These are phyloP conservation scores for Scheffersomyces amazonensis DNA, from an alignment of 805 yeast genomes.

Conservation along the genomic window DNA sequence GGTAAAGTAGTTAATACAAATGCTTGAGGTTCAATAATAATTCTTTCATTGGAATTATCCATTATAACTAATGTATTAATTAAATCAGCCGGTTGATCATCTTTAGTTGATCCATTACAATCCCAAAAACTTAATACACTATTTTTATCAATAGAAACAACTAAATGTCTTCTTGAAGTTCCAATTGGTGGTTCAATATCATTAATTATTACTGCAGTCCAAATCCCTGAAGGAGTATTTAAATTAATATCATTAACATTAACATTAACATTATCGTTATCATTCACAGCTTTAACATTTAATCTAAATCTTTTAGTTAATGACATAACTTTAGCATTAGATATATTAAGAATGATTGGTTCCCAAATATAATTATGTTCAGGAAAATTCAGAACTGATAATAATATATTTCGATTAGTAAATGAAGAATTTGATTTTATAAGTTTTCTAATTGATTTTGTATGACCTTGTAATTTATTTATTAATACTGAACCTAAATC, in stretches of 20 bases:
- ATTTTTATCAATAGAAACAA: constrained; percentile 25
- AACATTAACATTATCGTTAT: constrained; percentile 5
- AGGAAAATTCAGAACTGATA: constrained; percentile 38
- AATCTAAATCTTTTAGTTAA: constrained; percentile 33
- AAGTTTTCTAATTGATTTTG: constrained; percentile 69
- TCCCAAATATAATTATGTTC: constrained; percentile 42
- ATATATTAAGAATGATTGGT: constrained; percentile 24
- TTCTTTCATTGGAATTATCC: constrained; percentile 6
- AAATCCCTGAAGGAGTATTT: constrained; percentile 16
- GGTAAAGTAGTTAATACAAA: constrained; percentile 17
- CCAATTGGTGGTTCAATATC: constrained; percentile 21
- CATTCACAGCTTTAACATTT: constrained; percentile 13
- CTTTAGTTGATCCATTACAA: constrained; percentile 37
- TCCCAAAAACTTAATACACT: constrained; percentile 59
- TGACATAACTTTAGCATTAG: constrained; percentile 15
- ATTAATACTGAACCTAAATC: constrained; percentile 15
- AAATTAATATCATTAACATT: background rate
- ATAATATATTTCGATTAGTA: constrained; percentile 21
- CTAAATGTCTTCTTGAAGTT: constrained; percentile 26
- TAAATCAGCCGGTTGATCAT: constrained; percentile 28
- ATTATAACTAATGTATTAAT: constrained; percentile 11
- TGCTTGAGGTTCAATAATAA: constrained; percentile 17
- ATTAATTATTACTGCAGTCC: constrained; percentile 30
- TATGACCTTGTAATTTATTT: constrained; percentile 78
- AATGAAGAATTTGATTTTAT: constrained; percentile 51